Evolutionary conservation across 371 early-diverging fungal genomes (phyloP).

Genomic region (Enterocytospora artemiae): DNA sequence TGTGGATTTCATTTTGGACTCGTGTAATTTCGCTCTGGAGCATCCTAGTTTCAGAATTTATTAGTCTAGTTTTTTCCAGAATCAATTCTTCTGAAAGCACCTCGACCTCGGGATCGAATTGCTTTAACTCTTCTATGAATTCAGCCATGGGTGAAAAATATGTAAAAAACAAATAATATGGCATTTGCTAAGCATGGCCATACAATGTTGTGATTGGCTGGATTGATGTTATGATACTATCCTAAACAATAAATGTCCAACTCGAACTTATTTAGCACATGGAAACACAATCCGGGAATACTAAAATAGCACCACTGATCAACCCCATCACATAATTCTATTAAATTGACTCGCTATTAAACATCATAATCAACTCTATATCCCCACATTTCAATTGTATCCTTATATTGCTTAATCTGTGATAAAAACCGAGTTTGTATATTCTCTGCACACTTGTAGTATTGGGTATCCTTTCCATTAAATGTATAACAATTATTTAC

Average conservation of each 20-base stretch:
- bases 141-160: constrained; percentile 17
- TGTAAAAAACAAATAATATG: not conserved
- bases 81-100: constrained; percentile 20
- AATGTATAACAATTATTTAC: constrained; percentile 72
- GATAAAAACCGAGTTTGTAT: constrained; percentile 39
- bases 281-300: no score
- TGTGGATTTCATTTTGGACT: constrained; percentile 53
- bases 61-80: constrained; percentile 40
- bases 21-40: constrained; percentile 49
- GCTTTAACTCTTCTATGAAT: constrained; percentile 29
- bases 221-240: no score
- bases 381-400: constrained; percentile 19
- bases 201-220: not conserved
- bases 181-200: not conserved
- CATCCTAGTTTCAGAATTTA: constrained; percentile 53
- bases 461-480: constrained; percentile 68
- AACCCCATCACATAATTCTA: no score
- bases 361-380: no score
- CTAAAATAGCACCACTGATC: no score
- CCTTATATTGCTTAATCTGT: constrained; percentile 24
- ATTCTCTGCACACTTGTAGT: constrained; percentile 65
- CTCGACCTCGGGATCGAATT: constrained; percentile 35
- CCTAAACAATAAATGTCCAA: no score
- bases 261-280: no score
- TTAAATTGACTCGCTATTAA: no score